phyloP scores from a whole-genome alignment of 768 basidiomycete species.

The Pleurotus djamor region DNA sequence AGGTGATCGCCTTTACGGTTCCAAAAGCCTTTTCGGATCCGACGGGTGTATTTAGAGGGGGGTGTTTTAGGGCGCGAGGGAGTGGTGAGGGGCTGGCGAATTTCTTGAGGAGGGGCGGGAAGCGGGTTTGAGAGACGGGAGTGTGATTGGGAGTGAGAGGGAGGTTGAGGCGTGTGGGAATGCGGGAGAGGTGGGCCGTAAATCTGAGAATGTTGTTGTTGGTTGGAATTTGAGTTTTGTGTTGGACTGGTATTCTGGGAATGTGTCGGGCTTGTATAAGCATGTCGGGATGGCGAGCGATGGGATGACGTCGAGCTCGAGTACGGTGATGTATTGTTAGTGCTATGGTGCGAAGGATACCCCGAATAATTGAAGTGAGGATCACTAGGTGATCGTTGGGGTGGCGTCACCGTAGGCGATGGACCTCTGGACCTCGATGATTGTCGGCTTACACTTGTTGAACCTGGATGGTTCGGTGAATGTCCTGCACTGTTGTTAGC shows the following conservation, averaged over 20 bases:
- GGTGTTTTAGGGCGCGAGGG: constrained; percentile 17
- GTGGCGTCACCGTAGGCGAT: constrained; percentile 8
- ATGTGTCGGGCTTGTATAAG: constrained; percentile 4
- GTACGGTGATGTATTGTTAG: constrained; percentile 14
- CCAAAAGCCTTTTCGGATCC: constrained; percentile 62
- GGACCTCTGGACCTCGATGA: constrained; percentile 2
- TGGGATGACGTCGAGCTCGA: constrained; percentile 12
- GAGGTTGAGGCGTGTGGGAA: constrained; percentile 4
- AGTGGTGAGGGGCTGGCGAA: constrained; percentile 11
- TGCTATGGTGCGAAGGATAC: neutral
- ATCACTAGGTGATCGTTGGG: constrained; percentile 10
- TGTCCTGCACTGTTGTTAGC: constrained; percentile 8
- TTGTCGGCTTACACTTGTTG: neutral
- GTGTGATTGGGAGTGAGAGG: constrained; percentile 17
- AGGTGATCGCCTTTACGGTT: constrained; percentile 76
- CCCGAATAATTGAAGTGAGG: constrained; percentile 3
- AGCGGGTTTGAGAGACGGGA: constrained; percentile 18
- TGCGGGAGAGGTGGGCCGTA: constrained; percentile 6
- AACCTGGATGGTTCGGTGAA: neutral
- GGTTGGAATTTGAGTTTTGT: neutral
- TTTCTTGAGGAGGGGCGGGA: constrained; percentile 20
- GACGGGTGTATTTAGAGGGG: constrained; percentile 23
- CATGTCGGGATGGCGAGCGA: constrained; percentile 6
- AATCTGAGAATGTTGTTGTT: neutral
- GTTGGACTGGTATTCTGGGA: constrained; percentile 1